phyloP scores from a whole-genome alignment of 306 rosid genomes.

The Cicer cuneatum region DNA sequence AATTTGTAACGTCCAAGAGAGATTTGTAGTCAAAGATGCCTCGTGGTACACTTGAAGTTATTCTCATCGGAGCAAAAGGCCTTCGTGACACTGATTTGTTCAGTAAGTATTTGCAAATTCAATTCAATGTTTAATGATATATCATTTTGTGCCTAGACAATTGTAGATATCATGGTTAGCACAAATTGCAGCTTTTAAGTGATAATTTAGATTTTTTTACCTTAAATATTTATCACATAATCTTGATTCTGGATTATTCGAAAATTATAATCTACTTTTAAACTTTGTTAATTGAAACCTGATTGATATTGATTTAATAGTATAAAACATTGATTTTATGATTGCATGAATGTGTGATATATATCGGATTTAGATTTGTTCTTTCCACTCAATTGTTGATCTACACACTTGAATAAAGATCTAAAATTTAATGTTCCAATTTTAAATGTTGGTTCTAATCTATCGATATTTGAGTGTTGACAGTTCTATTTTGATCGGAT shows the following conservation, averaged over 20 bases:
- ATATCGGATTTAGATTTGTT: not conserved
- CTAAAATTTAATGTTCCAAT: not conserved
- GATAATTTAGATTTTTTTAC: not conserved
- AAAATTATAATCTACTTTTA: too few species aligned
- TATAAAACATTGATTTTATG: too few species aligned
- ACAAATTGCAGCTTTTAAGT: too few species aligned
- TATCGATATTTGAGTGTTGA: not conserved
- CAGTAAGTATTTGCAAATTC: conserved; percentile 28
- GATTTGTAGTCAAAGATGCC: conserved; percentile 37
- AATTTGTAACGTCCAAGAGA: conserved; percentile 7
- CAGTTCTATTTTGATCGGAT: not conserved
- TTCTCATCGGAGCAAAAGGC: conserved; percentile 48
- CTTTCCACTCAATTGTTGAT: too few species aligned
- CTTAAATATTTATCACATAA: not conserved
- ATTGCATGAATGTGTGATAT: too few species aligned
- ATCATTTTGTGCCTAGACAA: not conserved
- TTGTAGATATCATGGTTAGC: not conserved
- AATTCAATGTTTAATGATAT: conserved; percentile 8
- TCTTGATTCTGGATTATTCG: too few species aligned
- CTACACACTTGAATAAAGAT: not conserved
- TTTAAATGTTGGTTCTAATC: not conserved
- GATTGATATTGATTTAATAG: not conserved
- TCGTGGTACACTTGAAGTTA: conserved; percentile 58
- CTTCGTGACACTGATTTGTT: conserved; percentile 44
- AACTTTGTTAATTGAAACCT: not conserved